Percentiles rank a stretch among this genome's conserved stretches.
phyloP scores from a whole-genome alignment of 2,329 filamentous ascomycete genomes.

The Trichoderma simmonsii region DNA sequence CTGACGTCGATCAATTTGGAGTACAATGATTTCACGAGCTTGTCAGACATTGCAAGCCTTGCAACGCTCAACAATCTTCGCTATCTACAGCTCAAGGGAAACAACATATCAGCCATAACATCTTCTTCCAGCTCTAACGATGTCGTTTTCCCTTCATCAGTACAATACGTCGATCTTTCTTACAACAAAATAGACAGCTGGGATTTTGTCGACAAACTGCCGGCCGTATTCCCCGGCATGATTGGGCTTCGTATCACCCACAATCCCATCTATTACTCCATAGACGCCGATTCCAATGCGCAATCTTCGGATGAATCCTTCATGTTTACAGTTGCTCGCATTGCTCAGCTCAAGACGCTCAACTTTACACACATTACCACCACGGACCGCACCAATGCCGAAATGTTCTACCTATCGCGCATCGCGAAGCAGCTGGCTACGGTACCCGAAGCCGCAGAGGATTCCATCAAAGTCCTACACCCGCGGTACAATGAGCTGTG shows the following conservation, averaged over 20 bases:
- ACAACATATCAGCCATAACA: constrained; percentile 56
- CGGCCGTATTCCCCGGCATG: constrained; percentile 67
- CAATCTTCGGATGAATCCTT: constrained; percentile 73
- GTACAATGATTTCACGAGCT: constrained; percentile 62
- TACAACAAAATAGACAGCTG: constrained; percentile 68
- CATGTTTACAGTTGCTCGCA: constrained; percentile 80
- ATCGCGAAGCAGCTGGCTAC: constrained; percentile 72
- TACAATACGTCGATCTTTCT: constrained; percentile 70
- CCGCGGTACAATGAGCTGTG: constrained; percentile 73
- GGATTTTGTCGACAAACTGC: constrained; percentile 69
- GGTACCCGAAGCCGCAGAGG: constrained; percentile 51
- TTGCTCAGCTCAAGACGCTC: constrained; percentile 63
- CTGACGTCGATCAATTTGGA: constrained; percentile 67
- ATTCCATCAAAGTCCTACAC: constrained; percentile 59
- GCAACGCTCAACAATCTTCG: constrained; percentile 49
- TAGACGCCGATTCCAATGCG: constrained; percentile 41
- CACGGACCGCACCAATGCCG: constrained; percentile 79
- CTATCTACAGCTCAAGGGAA: constrained; percentile 71
- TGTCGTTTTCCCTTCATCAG: constrained; percentile 49
- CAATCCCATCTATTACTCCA: constrained; percentile 75
- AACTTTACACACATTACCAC: constrained; percentile 70
- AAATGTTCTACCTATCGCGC: constrained; percentile 86
- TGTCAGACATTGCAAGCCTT: constrained; percentile 58
- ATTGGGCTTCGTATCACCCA: constrained; percentile 73
- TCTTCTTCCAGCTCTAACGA: constrained; percentile 25